Evolutionary conservation across 2,329 filamentous ascomycete species (phyloP).

Genomic region (Colletotrichum cereale): DNA sequence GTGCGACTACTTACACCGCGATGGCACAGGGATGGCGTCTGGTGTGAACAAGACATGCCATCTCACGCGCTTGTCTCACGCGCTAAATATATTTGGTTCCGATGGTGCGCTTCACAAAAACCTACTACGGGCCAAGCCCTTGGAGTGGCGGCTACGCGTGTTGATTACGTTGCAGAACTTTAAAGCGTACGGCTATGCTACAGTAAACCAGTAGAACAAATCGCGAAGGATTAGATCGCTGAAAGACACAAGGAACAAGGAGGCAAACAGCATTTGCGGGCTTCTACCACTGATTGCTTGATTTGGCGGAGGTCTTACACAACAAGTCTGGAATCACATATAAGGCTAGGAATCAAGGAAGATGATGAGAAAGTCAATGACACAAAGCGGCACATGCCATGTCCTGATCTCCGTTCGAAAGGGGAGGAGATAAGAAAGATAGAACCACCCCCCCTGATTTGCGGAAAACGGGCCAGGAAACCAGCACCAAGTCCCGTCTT

Average conservation of each 20-base stretch:
- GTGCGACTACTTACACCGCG: background rate
- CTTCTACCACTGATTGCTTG: too few relatives aligned
- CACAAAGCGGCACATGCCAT: too few relatives aligned
- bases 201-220: background rate
- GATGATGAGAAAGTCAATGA: too few relatives aligned
- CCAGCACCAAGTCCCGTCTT: background rate
- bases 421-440: too few relatives aligned
- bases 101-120: constrained; percentile 29
- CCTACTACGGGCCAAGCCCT: background rate
- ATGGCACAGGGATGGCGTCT: background rate
- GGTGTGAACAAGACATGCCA: background rate
- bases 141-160: background rate
- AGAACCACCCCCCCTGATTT: too few relatives aligned
- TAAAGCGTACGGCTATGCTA: background rate
- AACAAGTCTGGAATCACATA: too few relatives aligned
- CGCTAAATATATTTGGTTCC: background rate
- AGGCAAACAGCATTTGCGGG: too few relatives aligned
- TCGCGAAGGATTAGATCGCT: background rate
- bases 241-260: background rate
- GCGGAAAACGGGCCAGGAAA: too few relatives aligned
- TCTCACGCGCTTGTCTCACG: background rate
- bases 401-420: too few relatives aligned
- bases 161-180: background rate
- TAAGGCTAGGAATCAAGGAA: too few relatives aligned
- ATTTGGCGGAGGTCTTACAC: too few relatives aligned